Percentiles rank a stretch among this genome's conserved stretches.
These are phyloP conservation scores for Solanum appendiculatum DNA, from an alignment of 257 asterid genomes.

Conservation along the genomic window DNA sequence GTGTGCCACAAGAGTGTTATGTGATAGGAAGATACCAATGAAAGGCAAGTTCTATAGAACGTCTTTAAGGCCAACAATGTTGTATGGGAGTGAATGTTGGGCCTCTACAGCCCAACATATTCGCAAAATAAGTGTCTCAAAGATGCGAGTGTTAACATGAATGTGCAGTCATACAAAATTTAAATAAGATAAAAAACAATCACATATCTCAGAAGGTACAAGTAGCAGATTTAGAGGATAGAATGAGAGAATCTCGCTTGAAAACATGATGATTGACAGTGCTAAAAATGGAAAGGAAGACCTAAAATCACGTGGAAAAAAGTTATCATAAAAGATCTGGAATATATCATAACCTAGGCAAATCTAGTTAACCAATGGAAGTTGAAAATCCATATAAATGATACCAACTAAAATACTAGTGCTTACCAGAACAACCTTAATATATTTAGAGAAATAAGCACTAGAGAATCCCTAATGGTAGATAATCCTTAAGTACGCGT, in stretches of 20 bases:
- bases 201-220: background rate
- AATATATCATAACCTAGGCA: background rate
- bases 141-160: background rate
- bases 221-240: background rate
- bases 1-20: background rate
- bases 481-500: background rate
- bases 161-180: background rate
- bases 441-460: background rate
- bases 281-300: background rate
- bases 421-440: background rate
- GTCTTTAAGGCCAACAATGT: background rate
- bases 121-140: background rate
- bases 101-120: background rate
- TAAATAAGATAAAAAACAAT: background rate
- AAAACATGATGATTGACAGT: background rate
- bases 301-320: background rate
- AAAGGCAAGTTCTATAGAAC: background rate
- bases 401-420: background rate
- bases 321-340: background rate
- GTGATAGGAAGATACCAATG: background rate
- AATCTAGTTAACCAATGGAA: background rate
- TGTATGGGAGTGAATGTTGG: background rate
- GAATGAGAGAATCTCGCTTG: background rate
- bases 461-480: background rate
- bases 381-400: background rate